Conservation (phyloP, 2,329 filamentous ascomycete genomes). For the Aspergillus spinulosporus region DNA sequence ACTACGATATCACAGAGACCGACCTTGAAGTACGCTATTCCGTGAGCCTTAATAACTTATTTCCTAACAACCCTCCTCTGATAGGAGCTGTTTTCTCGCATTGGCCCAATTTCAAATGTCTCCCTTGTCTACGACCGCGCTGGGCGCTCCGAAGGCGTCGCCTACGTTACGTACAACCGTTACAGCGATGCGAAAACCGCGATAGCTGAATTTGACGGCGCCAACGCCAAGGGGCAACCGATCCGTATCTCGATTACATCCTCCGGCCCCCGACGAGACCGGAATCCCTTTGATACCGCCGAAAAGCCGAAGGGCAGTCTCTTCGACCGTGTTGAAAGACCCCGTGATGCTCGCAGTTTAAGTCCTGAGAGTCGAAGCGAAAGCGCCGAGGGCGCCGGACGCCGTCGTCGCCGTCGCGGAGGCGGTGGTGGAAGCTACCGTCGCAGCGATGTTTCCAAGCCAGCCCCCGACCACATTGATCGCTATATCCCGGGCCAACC, state of each 20-base stretch:
- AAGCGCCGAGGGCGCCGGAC: constrained; percentile 32
- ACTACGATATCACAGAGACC: constrained; percentile 85
- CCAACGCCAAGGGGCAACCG: constrained; percentile 85
- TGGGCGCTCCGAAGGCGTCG: constrained; percentile 81
- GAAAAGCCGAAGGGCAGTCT: constrained; percentile 61
- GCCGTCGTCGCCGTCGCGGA: constrained; percentile 43
- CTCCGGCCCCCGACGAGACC: constrained; percentile 37
- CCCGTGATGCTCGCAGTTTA: constrained; percentile 44
- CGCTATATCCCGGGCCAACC: constrained; percentile 70
- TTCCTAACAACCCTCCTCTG: not conserved
- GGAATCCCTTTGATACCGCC: constrained; percentile 53
- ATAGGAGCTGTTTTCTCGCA: constrained; percentile 76
- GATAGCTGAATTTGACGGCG: constrained; percentile 78
- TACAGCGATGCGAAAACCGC: constrained; percentile 71
- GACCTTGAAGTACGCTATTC: constrained; percentile 67
- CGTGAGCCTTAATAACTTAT: not conserved
- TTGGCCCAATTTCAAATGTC: constrained; percentile 69
- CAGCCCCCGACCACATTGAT: constrained; percentile 69
- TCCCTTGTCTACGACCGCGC: constrained; percentile 81
- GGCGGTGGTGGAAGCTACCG: constrained; percentile 38
- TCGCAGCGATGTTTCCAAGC: constrained; percentile 56
- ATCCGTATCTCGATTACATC: constrained; percentile 72
- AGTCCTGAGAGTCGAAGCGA: constrained; percentile 41
- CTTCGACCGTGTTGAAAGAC: constrained; percentile 62
- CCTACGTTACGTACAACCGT: constrained; percentile 76